A percentile compares a stretch with the other conserved stretches of the same genome.
Conservation (phyloP, 1,284 basidiomycete species). For the Malassezia pachydermatis region DNA sequence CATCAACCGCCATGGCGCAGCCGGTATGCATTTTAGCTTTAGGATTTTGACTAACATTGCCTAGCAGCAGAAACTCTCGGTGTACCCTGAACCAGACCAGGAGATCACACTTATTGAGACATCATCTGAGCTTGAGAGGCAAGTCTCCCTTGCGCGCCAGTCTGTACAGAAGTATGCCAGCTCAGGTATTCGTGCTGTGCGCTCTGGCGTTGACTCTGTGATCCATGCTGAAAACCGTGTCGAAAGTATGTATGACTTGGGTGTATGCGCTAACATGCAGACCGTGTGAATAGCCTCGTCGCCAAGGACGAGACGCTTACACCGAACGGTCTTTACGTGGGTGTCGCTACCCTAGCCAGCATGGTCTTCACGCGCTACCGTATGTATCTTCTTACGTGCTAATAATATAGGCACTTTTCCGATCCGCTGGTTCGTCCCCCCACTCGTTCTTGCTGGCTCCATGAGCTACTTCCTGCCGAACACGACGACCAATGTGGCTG, state of each 20-base stretch:
- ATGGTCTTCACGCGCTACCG: slow-evolving; percentile 74
- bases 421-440: slow-evolving; percentile 42
- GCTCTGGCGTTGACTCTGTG: slow-evolving; percentile 26
- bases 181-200: slow-evolving; percentile 20
- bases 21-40: too few relatives aligned
- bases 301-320: slow-evolving; percentile 69
- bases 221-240: slow-evolving; percentile 37
- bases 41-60: neutral
- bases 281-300: slow-evolving; percentile 51
- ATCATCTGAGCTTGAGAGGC: slow-evolving; percentile 36
- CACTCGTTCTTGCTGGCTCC: slow-evolving; percentile 30
- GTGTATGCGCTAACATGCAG: slow-evolving; percentile 18
- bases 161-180: slow-evolving; percentile 21
- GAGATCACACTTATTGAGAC: slow-evolving; percentile 26
- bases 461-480: slow-evolving; percentile 45
- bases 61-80: slow-evolving; percentile 24
- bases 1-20: neutral
- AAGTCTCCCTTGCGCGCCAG: slow-evolving; percentile 28
- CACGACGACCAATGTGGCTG: slow-evolving; percentile 30
- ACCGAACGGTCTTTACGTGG: slow-evolving; percentile 61
- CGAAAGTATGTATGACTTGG: slow-evolving; percentile 24
- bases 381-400: slow-evolving; percentile 23
- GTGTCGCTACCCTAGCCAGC: slow-evolving; percentile 72
- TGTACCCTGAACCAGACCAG: slow-evolving; percentile 29
- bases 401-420: slow-evolving; percentile 27